Base-by-base conservation (phyloP, 2,329 filamentous ascomycete species). In the Epichloe sibirici region DNA sequence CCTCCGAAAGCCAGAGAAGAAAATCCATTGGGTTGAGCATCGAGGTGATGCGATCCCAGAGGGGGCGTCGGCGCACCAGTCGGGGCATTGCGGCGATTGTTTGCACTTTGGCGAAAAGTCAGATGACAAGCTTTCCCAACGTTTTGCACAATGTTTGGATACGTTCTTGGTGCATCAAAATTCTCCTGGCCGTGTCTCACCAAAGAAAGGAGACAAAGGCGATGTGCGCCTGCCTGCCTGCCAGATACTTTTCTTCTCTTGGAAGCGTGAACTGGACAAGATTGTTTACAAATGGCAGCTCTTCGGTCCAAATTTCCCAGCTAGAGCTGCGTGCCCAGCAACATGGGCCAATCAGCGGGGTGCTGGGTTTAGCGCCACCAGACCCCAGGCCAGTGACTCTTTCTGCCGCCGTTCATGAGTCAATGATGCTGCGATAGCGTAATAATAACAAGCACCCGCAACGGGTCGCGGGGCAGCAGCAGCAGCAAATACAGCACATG, bases 1-100 rank as follows among this genome's bases (percentile, higher is more conserved):
- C 88, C 66, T 97, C 91, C 0, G 88, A 94, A 2, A 95, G 69
- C 86, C 89, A 95, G 17, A 98, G 81, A 51, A 93, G 72, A 63
- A 91, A 87, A 70, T 98, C 93, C 72, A 87, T 85, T 3, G 88
- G 89, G 64, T 97, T 91, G 54, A 96, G 73, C 67, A 82, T 82
- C 53, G 86, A 77, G 65, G 82, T 82, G 66, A 97, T 78, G 66
- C 91, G 88, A 76, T 97, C 86, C 34, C 72, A 66, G 59, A 95
- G 78, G 66, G 93, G 85, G 65, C 81, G 82, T 62, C 82, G 83
- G 65, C 93, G 89, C 60, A 98, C 83, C 56, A 95, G 79, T 62
- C 85, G 83, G 61, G 90, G 89, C 73, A 81, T 77, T 56, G 59
- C 82, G 57, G 55, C 51, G 34, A 51, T 13, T 21, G 9, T 34